Evolutionary conservation across 192 early-diverging fungal species (phyloP).

Genomic region (Coemansia reversa): DNA sequence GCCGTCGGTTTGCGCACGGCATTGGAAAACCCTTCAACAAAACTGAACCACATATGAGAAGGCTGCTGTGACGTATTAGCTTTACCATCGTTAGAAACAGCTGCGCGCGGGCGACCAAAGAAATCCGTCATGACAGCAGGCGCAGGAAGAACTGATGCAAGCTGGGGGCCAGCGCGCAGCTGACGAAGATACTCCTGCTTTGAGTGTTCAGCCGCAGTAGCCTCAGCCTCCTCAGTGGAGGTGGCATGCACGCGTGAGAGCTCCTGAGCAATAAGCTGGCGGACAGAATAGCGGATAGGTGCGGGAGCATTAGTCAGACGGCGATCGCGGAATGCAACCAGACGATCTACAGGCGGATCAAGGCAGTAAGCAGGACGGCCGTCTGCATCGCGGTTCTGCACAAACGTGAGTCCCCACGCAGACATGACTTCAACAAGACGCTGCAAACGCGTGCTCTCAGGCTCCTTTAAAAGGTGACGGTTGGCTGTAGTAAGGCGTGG

Average conservation of each 20-base stretch:
- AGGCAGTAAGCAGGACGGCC: slow-evolving; percentile 51
- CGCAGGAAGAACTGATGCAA: slow-evolving; percentile 4
- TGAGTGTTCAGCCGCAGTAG: slow-evolving; percentile 9
- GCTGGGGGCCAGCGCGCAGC: slow-evolving; percentile 31
- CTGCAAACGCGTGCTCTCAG: slow-evolving; percentile 17
- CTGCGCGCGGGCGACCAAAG: slow-evolving; percentile 62
- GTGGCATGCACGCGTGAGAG: slow-evolving; percentile 41
- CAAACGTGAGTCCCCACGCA: slow-evolving; percentile 27
- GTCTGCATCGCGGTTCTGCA: slow-evolving; percentile 32
- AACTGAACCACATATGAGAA: slow-evolving; percentile 65
- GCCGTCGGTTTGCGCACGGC: slow-evolving; percentile 78
- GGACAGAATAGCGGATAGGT: slow-evolving; percentile 69
- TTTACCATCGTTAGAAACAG: slow-evolving; percentile 36
- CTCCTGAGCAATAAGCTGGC: slow-evolving; percentile 81
- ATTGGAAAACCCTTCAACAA: slow-evolving; percentile 89
- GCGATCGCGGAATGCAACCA: slow-evolving; percentile 22
- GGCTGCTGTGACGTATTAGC: slow-evolving; percentile 1
- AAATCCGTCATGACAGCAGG: slow-evolving; percentile 59
- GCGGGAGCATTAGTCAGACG: slow-evolving; percentile 31
- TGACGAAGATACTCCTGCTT: slow-evolving; percentile 27
- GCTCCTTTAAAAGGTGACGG: slow-evolving; percentile 43
- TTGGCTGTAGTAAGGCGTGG: slow-evolving; percentile 71
- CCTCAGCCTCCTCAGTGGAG: slow-evolving; percentile 6
- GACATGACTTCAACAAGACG: slow-evolving; percentile 41
- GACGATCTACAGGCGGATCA: slow-evolving; percentile 72